phyloP scores from a whole-genome alignment of 2,329 filamentous ascomycete genomes.

The Sporothrix variecibatus region DNA sequence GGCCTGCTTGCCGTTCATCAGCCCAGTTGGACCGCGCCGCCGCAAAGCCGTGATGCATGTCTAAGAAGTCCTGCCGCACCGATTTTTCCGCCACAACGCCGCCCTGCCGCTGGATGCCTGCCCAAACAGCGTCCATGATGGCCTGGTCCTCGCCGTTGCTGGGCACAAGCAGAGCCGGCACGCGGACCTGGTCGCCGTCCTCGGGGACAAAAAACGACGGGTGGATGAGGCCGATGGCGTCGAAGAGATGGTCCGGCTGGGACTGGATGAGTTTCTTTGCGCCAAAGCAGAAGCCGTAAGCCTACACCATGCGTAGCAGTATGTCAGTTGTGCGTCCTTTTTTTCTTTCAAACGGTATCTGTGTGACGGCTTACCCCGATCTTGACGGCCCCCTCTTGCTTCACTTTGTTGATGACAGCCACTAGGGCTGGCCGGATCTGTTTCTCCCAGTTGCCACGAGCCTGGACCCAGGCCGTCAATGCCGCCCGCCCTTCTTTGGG shows the following conservation, averaged over 20 bases:
- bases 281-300: conserved; percentile 19
- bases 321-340: neutral
- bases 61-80: neutral
- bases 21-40: conserved; percentile 22
- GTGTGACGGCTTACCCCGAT: neutral
- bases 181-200: conserved; percentile 8
- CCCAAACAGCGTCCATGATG: conserved; percentile 19
- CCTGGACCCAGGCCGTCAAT: conserved; percentile 16
- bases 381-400: conserved; percentile 8
- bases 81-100: conserved; percentile 9
- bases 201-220: conserved; percentile 20
- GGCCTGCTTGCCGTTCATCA: neutral
- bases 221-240: conserved; percentile 9
- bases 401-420: neutral
- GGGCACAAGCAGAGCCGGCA: conserved; percentile 13
- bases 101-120: neutral
- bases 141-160: conserved; percentile 16
- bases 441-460: conserved; percentile 9
- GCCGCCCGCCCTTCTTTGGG: conserved; percentile 10
- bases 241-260: neutral
- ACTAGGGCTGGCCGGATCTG: conserved; percentile 10
- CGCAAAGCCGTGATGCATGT: conserved; percentile 20
- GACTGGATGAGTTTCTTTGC: conserved; percentile 18
- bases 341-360: no score
- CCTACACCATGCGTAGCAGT: neutral